Percentiles rank a stretch among this genome's conserved stretches.
Evolutionary conservation across 225 moss, liverwort and hornwort species (phyloP).

Genomic region (Thuidium tamariscinum): DNA sequence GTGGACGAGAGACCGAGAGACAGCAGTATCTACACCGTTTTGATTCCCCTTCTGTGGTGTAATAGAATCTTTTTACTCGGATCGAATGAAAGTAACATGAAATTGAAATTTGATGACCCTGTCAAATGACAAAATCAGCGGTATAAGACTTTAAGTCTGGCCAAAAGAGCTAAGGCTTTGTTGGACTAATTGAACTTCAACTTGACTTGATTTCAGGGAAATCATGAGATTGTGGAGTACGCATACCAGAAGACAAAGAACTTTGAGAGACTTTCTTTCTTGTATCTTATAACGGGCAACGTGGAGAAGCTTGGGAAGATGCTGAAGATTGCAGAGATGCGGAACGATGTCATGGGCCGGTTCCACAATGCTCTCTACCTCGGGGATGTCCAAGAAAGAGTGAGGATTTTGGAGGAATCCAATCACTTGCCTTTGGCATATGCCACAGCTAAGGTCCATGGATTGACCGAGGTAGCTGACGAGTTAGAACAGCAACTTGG

Average conservation of each 20-base stretch:
- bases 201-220: constrained; percentile 29
- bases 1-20: background rate
- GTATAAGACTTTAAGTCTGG: background rate
- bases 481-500: constrained; percentile 56
- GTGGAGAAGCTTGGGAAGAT: constrained; percentile 87
- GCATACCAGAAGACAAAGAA: constrained; percentile 97
- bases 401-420: constrained; percentile 77
- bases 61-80: background rate
- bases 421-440: constrained; percentile 78
- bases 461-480: constrained; percentile 56
- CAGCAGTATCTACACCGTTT: background rate
- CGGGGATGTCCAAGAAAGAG: constrained; percentile 82
- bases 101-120: background rate
- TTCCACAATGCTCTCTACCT: constrained; percentile 94
- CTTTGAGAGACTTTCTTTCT: constrained; percentile 88
- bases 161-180: background rate
- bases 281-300: constrained; percentile 87
- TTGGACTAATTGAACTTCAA: background rate
- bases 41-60: background rate
- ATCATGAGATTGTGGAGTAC: constrained; percentile 93
- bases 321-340: constrained; percentile 95
- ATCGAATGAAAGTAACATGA: background rate
- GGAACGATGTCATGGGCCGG: constrained; percentile 90
- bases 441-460: constrained; percentile 82
- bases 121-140: background rate